A percentile compares a stretch with the other conserved stretches of the same genome.
These are phyloP conservation scores for Cicer chorassanicum DNA, from an alignment of 306 rosid species.

Conservation along the genomic window DNA sequence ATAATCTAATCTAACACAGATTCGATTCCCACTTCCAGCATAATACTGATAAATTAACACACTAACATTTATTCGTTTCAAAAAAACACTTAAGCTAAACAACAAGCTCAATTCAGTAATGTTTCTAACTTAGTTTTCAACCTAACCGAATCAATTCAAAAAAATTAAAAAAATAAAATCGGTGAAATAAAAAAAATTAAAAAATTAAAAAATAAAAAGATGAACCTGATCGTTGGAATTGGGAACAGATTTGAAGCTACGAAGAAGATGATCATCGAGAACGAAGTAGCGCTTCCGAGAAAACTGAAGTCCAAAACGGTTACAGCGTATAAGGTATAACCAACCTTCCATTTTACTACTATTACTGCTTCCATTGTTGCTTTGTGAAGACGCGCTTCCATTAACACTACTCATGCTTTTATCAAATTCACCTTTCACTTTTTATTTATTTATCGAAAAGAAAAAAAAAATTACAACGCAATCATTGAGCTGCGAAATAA, in stretches of 20 bases:
- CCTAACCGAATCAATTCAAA: slow-evolving; percentile 8
- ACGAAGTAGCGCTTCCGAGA: slow-evolving; percentile 81
- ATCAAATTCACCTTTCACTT: slow-evolving; percentile 23
- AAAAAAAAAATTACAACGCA: not conserved
- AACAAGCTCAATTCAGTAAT: slow-evolving; percentile 27
- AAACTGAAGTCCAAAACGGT: slow-evolving; percentile 74
- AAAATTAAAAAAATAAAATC: not conserved
- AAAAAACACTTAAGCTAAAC: not conserved
- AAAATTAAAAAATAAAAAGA: not conserved
- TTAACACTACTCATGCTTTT: slow-evolving; percentile 13
- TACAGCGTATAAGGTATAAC: slow-evolving; percentile 73
- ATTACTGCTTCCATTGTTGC: not conserved
- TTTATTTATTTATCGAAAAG: not conserved
- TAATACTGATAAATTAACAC: too few species aligned
- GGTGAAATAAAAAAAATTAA: not conserved
- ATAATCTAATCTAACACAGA: slow-evolving; percentile 4
- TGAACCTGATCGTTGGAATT: slow-evolving; percentile 62
- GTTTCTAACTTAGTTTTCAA: not conserved
- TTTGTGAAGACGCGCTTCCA: not conserved
- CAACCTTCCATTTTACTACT: slow-evolving; percentile 70
- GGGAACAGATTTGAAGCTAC: slow-evolving; percentile 76
- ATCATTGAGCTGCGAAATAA: slow-evolving; percentile 20
- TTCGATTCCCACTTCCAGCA: too few species aligned
- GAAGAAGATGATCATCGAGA: slow-evolving; percentile 64
- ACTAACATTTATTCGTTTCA: too few species aligned